Evolutionary conservation across 257 asterid genomes (phyloP).

Genomic region (Striga asiatica): DNA sequence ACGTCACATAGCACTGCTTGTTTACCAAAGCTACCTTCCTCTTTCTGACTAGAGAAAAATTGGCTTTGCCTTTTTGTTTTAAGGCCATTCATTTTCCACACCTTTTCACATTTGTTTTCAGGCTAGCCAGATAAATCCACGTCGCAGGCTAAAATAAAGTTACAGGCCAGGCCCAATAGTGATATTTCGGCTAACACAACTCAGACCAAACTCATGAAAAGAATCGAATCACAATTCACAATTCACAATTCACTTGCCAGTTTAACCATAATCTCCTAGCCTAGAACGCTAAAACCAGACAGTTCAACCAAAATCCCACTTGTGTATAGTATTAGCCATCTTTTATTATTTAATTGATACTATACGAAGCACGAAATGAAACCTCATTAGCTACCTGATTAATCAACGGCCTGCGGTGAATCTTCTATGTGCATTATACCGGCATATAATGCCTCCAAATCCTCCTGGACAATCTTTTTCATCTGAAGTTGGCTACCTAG

Average conservation of each 20-base stretch:
- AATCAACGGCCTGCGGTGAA: conserved; percentile 4
- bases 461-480: conserved; percentile 16
- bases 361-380: not conserved
- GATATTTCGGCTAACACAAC: too few species aligned
- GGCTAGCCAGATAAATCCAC: too few species aligned
- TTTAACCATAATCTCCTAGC: too few species aligned
- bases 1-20: not conserved
- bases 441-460: conserved; percentile 26
- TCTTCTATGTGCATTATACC: conserved; percentile 29
- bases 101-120: too few species aligned
- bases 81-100: not conserved
- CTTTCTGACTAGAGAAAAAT: not conserved
- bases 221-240: too few species aligned
- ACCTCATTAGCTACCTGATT: conserved; percentile 6
- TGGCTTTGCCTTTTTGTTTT: not conserved
- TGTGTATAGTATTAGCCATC: too few species aligned
- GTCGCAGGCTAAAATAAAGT: too few species aligned
- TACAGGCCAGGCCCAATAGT: too few species aligned
- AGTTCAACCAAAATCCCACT: too few species aligned
- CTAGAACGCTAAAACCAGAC: too few species aligned
- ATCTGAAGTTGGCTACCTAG: not conserved
- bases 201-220: too few species aligned
- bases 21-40: not conserved
- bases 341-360: not conserved
- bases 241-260: not conserved